Evolutionary conservation across 768 basidiomycete genomes (phyloP).

Genomic region (Tubosaeta brunneosetosa): DNA sequence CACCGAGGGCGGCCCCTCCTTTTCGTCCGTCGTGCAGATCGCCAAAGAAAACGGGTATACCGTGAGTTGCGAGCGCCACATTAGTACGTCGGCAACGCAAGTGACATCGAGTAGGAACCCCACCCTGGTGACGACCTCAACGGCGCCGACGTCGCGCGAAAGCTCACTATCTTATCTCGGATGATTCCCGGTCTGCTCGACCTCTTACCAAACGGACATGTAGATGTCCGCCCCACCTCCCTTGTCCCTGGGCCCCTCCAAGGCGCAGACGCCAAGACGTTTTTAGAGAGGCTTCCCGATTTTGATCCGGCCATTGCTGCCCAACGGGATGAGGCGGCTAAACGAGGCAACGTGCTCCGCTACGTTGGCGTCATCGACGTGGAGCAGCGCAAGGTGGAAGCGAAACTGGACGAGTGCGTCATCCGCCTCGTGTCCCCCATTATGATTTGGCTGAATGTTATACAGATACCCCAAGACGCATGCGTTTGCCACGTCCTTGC

Average conservation of each 20-base stretch:
- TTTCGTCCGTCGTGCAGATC: slow-evolving; percentile 83
- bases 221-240: slow-evolving; percentile 75
- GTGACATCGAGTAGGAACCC: slow-evolving; percentile 69
- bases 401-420: slow-evolving; percentile 81
- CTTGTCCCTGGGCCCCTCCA: slow-evolving; percentile 78
- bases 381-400: slow-evolving; percentile 59
- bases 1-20: slow-evolving; percentile 61
- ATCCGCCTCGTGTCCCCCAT: not conserved
- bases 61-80: slow-evolving; percentile 37
- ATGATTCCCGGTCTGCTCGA: slow-evolving; percentile 52
- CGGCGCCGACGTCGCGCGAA: slow-evolving; percentile 94
- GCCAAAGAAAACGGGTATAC: slow-evolving; percentile 96
- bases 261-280: slow-evolving; percentile 74
- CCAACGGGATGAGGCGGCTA: slow-evolving; percentile 71
- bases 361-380: slow-evolving; percentile 96
- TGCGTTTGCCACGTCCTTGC: slow-evolving; percentile 92
- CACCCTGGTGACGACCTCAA: slow-evolving; percentile 96
- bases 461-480: slow-evolving; percentile 81
- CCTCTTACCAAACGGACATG: slow-evolving; percentile 69
- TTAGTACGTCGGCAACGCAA: not conserved
- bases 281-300: slow-evolving; percentile 71
- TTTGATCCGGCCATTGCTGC: slow-evolving; percentile 77
- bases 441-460: slow-evolving; percentile 1
- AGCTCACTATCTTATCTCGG: slow-evolving; percentile 92
- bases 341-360: slow-evolving; percentile 79